Percentiles rank a stretch among this genome's conserved stretches.
Evolutionary conservation across 1,139 yeast genomes (phyloP).

Genomic region (Geotrichum histeridarum): DNA sequence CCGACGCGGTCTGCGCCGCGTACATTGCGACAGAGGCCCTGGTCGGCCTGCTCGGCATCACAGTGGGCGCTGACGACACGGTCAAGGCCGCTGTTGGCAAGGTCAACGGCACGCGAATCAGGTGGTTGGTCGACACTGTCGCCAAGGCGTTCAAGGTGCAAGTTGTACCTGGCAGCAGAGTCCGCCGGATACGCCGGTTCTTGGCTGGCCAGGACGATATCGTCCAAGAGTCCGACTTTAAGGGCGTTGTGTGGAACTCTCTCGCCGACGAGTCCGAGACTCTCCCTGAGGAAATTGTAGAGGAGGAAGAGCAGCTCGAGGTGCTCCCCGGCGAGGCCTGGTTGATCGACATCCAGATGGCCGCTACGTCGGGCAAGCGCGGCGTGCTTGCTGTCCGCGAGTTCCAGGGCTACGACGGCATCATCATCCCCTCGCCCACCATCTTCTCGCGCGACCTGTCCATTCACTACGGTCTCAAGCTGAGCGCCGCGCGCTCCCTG

Average conservation of each 20-base stretch:
- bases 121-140: conserved; percentile 71
- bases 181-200: conserved; percentile 85
- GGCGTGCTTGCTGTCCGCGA: conserved; percentile 30
- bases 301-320: conserved; percentile 21
- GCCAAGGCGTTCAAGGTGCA: conserved; percentile 76
- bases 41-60: conserved; percentile 65
- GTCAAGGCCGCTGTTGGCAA: conserved; percentile 48
- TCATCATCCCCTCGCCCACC: conserved; percentile 46
- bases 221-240: conserved; percentile 85
- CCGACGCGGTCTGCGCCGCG: conserved; percentile 86
- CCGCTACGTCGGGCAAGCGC: conserved; percentile 47
- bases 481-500: conserved; percentile 68
- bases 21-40: conserved; percentile 85
- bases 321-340: conserved; percentile 75
- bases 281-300: conserved; percentile 34
- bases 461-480: conserved; percentile 66
- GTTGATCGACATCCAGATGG: conserved; percentile 74
- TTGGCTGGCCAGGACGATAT: conserved; percentile 92
- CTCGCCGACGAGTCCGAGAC: conserved; percentile 66
- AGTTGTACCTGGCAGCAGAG: conserved; percentile 87
- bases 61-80: conserved; percentile 58
- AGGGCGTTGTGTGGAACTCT: conserved; percentile 90
- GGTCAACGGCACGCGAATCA: conserved; percentile 64
- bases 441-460: conserved; percentile 83
- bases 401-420: conserved; percentile 31